A percentile compares a stretch with the other conserved stretches of the same genome.
These are phyloP conservation scores for Capsicum rhomboideum DNA, from an alignment of 257 asterid species.

Conservation along the genomic window DNA sequence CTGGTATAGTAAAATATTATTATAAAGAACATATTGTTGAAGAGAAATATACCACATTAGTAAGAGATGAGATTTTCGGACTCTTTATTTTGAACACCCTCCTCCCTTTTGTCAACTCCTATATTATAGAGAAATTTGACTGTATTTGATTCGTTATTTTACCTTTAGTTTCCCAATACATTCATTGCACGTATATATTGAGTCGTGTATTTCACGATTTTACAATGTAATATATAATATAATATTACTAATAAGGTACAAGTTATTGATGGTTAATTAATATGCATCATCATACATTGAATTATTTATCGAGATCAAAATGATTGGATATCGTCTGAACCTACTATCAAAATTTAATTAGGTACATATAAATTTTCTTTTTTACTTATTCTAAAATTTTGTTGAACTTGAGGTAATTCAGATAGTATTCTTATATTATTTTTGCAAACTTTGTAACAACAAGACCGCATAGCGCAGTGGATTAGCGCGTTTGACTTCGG, in stretches of 20 bases:
- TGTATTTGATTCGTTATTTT: not conserved
- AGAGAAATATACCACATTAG: too few species aligned
- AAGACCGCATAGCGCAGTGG: slow-evolving; percentile 47
- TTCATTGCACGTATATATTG: not conserved
- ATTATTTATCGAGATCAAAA: not conserved
- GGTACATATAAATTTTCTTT: not conserved
- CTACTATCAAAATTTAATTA: not conserved
- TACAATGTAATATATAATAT: not conserved
- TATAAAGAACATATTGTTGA: not conserved
- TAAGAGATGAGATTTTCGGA: too few species aligned
- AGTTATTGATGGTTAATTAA: not conserved
- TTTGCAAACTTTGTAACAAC: accelerated
- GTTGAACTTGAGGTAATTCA: not conserved
- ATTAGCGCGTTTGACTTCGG: slow-evolving; percentile 47
- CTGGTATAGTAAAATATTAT: not conserved
- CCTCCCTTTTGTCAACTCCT: too few species aligned
- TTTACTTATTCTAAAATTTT: not conserved
- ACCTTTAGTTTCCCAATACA: not conserved
- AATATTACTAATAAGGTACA: not conserved
- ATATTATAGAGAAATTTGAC: too few species aligned
- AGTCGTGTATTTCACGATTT: not conserved
- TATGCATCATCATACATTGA: not conserved
- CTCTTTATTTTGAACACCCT: too few species aligned
- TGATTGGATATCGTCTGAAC: not conserved
- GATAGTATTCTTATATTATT: accelerated